Evolutionary conservation across 257 asterid species (phyloP), one percentile per base, ranked within the genome.

Genomic region (Fraxinus americana): DNA sequence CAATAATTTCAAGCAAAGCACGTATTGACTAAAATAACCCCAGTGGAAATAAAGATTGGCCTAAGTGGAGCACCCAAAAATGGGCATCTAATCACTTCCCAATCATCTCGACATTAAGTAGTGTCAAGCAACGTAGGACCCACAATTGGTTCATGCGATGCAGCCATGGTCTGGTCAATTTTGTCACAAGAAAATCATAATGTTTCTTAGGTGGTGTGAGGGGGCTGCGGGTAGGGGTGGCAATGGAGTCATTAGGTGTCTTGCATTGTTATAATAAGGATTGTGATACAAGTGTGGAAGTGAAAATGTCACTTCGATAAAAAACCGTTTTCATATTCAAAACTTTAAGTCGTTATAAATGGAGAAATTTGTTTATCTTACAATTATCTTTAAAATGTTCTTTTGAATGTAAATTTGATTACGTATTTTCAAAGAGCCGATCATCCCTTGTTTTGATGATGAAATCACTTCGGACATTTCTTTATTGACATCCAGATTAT

Each of bases 21-120:
- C 10, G 35, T 19, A 63, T 63, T 61, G 11, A 61, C 67, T 9
- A 61, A 25, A n/a, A 23, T 61, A 61, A 61, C 67, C 67, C 67
- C 8, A 63, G 69, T 11, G 30, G 32, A 27, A 0, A 27, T 35
- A 27, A 25, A 63, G 17, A 3, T 11, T 11, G 35, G 17, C 5
- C 39, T 48, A 43, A 82, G 86, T 83, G 91, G 89, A 83, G 81
- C 86, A 88, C 82, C 80, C 78, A 63, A 14, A 83, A 88, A 80
- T 88, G 96, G 92, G 88, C 88, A 85, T 88, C 92, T 89, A 92
- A 76, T 92, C 94, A 90, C 14, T 63, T 86, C 85, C 71, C 91
- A 88, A 86, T 84, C 84, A 87, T 88, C 81, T 32, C 57, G 86
- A 83, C 85, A 77, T 63, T 10, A n/a, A 63, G 41, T 86, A 76